These are phyloP conservation scores for Wallacemonas sp. DNA, from an alignment of 208 protist genomes.

Conservation along the genomic window DNA sequence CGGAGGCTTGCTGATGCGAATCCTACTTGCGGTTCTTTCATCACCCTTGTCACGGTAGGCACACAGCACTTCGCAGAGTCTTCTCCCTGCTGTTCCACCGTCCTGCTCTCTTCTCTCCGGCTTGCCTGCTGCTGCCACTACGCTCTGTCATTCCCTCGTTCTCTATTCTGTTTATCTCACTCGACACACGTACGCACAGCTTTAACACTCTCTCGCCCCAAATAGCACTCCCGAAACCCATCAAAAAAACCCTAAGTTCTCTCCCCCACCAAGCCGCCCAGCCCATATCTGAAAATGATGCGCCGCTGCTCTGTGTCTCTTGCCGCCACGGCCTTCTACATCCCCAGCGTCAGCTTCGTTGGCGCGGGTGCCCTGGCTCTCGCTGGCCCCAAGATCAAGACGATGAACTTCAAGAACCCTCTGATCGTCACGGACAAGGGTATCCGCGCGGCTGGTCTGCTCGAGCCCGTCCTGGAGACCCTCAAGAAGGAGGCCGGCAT, in stretches of 20 bases:
- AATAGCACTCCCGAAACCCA: neutral
- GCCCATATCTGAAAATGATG: conserved; percentile 14
- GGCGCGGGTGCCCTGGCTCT: conserved; percentile 53
- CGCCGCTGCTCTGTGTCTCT: conserved; percentile 21
- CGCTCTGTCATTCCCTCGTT: neutral
- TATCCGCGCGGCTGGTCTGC: conserved; percentile 49
- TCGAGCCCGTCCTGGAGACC: conserved; percentile 38
- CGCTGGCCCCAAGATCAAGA: conserved; percentile 54
- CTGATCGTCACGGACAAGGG: conserved; percentile 73
- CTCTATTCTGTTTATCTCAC: neutral
- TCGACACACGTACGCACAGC: too few relatives aligned
- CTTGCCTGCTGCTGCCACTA: neutral
- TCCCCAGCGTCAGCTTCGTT: conserved; percentile 54
- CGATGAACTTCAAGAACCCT: conserved; percentile 56
- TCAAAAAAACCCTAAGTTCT: neutral
- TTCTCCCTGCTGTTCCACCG: neutral
- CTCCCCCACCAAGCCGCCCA: neutral
- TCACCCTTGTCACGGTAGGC: too few relatives aligned
- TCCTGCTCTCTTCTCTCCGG: neutral
- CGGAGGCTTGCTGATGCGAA: too few relatives aligned
- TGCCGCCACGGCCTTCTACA: conserved; percentile 63
- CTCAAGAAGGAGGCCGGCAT: conserved; percentile 62
- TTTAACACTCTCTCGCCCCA: too few relatives aligned
- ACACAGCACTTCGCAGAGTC: neutral
- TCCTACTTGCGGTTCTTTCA: too few relatives aligned